Conservation (phyloP, 2,329 filamentous ascomycete species). For the Botrytis elliptica region DNA sequence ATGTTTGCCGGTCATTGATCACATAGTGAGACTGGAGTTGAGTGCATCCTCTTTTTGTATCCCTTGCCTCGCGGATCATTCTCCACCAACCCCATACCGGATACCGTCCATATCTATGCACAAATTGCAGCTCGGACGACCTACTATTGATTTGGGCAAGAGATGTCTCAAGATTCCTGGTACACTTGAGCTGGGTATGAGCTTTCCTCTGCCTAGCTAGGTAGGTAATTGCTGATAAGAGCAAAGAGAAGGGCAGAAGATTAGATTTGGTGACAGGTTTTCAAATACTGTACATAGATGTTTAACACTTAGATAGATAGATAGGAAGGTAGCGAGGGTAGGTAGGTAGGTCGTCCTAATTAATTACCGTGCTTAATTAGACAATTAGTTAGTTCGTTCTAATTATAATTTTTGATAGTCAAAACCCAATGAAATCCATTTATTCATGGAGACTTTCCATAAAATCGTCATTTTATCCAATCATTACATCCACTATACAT, state of each 20-base stretch:
- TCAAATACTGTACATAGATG: not conserved
- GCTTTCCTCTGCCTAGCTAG: not conserved
- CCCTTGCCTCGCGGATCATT: slow-evolving; percentile 7
- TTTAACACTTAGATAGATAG: not conserved
- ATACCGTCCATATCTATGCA: not conserved
- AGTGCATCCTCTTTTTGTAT: not conserved
- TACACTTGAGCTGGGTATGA: not conserved
- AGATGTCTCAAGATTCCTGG: slow-evolving; percentile 11
- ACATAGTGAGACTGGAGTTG: slow-evolving; percentile 5
- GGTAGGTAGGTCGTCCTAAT: not conserved
- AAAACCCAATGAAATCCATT: not conserved
- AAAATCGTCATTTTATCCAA: not conserved
- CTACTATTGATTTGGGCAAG: not conserved
- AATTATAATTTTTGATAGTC: not conserved
- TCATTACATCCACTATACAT: not conserved
- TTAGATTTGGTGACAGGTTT: not conserved
- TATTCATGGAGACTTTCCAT: not conserved
- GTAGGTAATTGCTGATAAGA: not conserved
- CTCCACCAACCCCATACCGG: not conserved
- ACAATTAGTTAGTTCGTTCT: not conserved
- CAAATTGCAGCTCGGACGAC: not conserved
- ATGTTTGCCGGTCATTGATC: not conserved
- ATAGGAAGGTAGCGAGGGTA: not conserved
- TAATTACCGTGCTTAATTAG: not conserved
- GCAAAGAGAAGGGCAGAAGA: not conserved